Base-by-base conservation (phyloP, 306 rosid genomes). In the Mucuna pruriens region DNA sequence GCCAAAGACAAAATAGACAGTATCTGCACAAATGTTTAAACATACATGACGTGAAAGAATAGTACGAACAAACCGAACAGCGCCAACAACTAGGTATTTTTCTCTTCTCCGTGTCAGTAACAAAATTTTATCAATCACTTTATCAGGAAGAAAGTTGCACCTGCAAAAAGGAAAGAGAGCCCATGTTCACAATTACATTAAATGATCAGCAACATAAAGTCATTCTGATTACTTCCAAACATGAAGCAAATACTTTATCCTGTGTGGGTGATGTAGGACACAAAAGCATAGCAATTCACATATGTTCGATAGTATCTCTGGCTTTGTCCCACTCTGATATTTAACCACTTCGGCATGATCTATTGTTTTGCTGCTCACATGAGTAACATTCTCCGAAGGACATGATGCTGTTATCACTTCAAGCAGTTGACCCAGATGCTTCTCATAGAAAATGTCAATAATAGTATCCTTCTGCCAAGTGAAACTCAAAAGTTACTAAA, bases 241-340 rank as follows among this genome's bases (percentile, higher is more conserved):
- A 75, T 69, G n/a, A 80, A 76, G 79, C 84, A 88, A 70, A 86
- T 95, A 95, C 99, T 93, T 95, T 93, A 95, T 95, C 89, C 97
- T 88, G 83, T 88, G 90, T n/a, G 97, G 94, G 82, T 95, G 99
- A 87, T 95, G 99, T 16, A 93, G 87, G 80, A 95, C 99, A 76
- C 97, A 95, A 83, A 93, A 95, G 92, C 97, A 91, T 49, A 95
- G 89, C 85, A 95, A 76, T 83, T 95, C 99, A 75, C 97, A 91
- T 83, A 95, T 91, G 90, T 91, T 95, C 12, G 91, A 90, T 84
- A 95, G 84, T 81, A 93, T 91, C 91, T 95, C 99, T 70, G 99
- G 97, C 92, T 93, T 95, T 66, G 89, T 86, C 20, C 64, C 83
- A 52, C 82, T 86, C 77, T 54, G 89, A 71, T 51, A 78, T 77